Percentiles rank a stretch among this genome's conserved stretches.
Evolutionary conservation across 768 basidiomycete species (phyloP).

Genomic region (Tubosaeta sp.): DNA sequence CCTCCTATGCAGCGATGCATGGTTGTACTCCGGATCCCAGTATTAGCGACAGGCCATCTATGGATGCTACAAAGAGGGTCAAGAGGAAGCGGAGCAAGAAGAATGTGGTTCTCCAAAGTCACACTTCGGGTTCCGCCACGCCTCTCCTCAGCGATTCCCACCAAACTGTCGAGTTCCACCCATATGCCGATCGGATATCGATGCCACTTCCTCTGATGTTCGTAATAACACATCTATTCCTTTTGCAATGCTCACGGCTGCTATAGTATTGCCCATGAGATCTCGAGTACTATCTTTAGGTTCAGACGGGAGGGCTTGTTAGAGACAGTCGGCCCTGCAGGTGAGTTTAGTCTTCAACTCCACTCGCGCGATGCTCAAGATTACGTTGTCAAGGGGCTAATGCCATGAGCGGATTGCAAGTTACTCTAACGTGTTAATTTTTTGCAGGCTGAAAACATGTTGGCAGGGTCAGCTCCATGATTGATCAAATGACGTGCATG

Average conservation of each 20-base stretch:
- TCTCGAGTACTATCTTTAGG: constrained; percentile 61
- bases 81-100: constrained; percentile 70
- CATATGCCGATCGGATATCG: constrained; percentile 53
- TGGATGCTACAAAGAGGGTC: constrained; percentile 64
- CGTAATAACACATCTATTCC: constrained; percentile 15
- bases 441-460: constrained; percentile 4
- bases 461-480: constrained; percentile 69
- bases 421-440: constrained; percentile 3
- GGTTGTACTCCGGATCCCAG: constrained; percentile 30
- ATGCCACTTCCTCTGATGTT: constrained; percentile 82
- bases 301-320: constrained; percentile 79
- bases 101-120: constrained; percentile 23
- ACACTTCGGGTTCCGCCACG: constrained; percentile 39
- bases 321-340: constrained; percentile 88
- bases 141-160: constrained; percentile 60
- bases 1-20: constrained; percentile 43
- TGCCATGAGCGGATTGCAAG: constrained; percentile 66
- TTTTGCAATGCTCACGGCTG: neutral
- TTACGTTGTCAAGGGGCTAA: constrained; percentile 55
- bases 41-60: constrained; percentile 14
- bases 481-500: constrained; percentile 81
- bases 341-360: constrained; percentile 33
- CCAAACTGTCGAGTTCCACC: constrained; percentile 57
- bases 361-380: neutral
- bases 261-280: constrained; percentile 74